A percentile compares a stretch with the other conserved stretches of the same genome.
Evolutionary conservation across 805 yeast genomes (phyloP).

Genomic region (Monosporozyma servazzii): DNA sequence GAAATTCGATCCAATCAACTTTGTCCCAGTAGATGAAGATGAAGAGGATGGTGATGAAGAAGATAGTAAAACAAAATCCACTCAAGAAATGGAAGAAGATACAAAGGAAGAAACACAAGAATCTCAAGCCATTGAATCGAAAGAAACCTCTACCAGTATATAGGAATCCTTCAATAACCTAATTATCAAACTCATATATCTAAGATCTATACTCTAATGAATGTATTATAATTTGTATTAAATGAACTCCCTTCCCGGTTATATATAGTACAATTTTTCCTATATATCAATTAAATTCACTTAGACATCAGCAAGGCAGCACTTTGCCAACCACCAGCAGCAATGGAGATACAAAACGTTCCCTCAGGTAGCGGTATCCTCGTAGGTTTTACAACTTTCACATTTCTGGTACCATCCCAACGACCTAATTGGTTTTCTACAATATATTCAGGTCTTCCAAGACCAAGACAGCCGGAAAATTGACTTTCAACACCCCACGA

Average conservation of each 20-base stretch:
- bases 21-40: conserved; percentile 26
- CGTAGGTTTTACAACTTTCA: conserved; percentile 37
- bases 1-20: conserved; percentile 64
- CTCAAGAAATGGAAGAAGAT: background rate
- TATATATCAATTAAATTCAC: background rate
- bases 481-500: conserved; percentile 64
- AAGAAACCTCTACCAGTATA: background rate
- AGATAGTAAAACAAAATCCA: background rate
- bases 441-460: conserved; percentile 34
- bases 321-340: conserved; percentile 79
- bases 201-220: background rate
- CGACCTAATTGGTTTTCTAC: conserved; percentile 20
- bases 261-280: background rate
- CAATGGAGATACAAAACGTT: conserved; percentile 47
- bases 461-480: conserved; percentile 62
- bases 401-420: conserved; percentile 26
- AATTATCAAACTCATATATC: background rate
- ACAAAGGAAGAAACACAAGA: conserved; percentile 4
- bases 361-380: conserved; percentile 28
- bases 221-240: background rate
- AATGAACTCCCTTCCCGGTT: background rate
- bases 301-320: conserved; percentile 43
- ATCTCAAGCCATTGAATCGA: background rate
- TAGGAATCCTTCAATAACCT: background rate
- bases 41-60: conserved; percentile 2